phyloP scores from a whole-genome alignment of 2,329 filamentous ascomycete genomes.

The Huntiella decipiens region DNA sequence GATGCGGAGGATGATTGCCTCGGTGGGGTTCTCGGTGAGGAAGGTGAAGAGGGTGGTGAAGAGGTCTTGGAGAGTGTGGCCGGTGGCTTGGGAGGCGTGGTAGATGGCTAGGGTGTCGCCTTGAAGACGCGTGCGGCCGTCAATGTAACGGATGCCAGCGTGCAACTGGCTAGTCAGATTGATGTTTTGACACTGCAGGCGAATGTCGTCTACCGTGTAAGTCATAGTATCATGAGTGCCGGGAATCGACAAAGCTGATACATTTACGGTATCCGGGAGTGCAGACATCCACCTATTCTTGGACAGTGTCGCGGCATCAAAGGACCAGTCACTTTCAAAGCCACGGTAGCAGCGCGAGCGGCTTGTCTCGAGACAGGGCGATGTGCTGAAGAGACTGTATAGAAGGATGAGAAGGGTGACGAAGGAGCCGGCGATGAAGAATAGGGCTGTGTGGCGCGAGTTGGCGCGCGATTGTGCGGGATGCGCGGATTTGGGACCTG shows the following conservation, averaged over 20 bases:
- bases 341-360: constrained; percentile 17
- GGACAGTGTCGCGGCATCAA: constrained; percentile 18
- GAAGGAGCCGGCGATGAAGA: constrained; percentile 7
- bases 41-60: constrained; percentile 26
- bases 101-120: constrained; percentile 27
- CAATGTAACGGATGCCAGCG: constrained; percentile 30
- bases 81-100: constrained; percentile 27
- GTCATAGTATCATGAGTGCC: constrained; percentile 37
- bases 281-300: constrained; percentile 25
- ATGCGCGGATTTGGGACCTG: no score
- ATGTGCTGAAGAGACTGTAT: constrained; percentile 14
- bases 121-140: constrained; percentile 27
- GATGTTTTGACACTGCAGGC: constrained; percentile 29
- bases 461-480: not conserved
- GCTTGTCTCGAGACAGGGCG: constrained; percentile 14
- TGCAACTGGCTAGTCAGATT: constrained; percentile 25
- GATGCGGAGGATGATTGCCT: constrained; percentile 30
- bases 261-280: constrained; percentile 22
- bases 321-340: constrained; percentile 22
- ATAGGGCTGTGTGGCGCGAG: constrained; percentile 3
- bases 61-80: constrained; percentile 25
- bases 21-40: constrained; percentile 24
- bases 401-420: constrained; percentile 14
- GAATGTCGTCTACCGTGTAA: constrained; percentile 19
- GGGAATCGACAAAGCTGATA: constrained; percentile 29